A percentile compares a stretch with the other conserved stretches of the same genome.
phyloP scores from a whole-genome alignment of 805 yeast species.

The Nakazawaea siamensis region DNA sequence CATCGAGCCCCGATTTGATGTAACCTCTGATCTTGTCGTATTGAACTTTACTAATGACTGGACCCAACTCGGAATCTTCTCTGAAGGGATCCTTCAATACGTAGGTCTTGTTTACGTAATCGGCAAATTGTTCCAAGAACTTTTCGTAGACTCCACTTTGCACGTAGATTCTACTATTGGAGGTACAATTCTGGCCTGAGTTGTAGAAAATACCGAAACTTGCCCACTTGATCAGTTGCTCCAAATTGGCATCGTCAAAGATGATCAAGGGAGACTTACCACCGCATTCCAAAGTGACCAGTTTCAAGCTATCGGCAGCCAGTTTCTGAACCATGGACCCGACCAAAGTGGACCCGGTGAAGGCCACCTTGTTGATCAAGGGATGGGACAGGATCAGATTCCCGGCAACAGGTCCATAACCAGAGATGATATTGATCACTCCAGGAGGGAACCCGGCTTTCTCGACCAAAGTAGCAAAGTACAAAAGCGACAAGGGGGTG shows the following conservation, averaged over 20 bases:
- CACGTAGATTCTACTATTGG: constrained; percentile 54
- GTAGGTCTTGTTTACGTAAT: constrained; percentile 40
- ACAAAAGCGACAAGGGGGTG: constrained; percentile 64
- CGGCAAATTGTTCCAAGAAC: constrained; percentile 35
- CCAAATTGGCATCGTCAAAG: constrained; percentile 55
- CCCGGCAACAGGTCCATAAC: constrained; percentile 65
- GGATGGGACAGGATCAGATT: constrained; percentile 53
- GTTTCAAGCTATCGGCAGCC: constrained; percentile 55
- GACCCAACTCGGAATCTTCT: constrained; percentile 43
- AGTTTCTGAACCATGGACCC: constrained; percentile 56
- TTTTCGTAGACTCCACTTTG: constrained; percentile 49
- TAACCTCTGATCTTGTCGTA: constrained; percentile 40
- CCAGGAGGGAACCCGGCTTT: constrained; percentile 75
- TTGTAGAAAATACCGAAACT: constrained; percentile 57
- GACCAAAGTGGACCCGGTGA: constrained; percentile 60
- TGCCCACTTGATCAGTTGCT: constrained; percentile 62
- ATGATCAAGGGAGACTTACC: constrained; percentile 63
- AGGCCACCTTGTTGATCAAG: constrained; percentile 51
- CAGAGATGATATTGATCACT: constrained; percentile 64
- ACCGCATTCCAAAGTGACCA: constrained; percentile 64
- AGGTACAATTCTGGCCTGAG: constrained; percentile 63
- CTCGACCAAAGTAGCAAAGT: constrained; percentile 47
- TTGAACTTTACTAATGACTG: constrained; percentile 51
- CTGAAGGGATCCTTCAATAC: constrained; percentile 49
- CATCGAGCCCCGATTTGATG: constrained; percentile 35